These are phyloP conservation scores for Hyaloperonospora brassicae DNA, from an alignment of 352 stramenopile genomes.

Conservation along the genomic window DNA sequence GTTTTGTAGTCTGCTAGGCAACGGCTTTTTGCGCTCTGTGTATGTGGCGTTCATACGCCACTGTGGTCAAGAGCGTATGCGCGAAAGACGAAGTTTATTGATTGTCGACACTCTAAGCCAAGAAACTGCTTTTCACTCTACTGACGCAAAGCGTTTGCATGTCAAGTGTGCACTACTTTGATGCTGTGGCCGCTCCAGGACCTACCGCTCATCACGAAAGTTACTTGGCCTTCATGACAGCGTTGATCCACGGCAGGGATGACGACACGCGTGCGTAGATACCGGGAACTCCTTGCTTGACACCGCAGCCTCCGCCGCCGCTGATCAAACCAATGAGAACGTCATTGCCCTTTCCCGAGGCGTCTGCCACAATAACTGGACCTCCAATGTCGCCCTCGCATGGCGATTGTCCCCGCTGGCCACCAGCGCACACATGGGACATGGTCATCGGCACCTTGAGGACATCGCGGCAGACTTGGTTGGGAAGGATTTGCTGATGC, in stretches of 20 bases:
- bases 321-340: slow-evolving; percentile 38
- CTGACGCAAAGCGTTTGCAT: too few relatives aligned
- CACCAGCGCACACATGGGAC: slow-evolving; percentile 26
- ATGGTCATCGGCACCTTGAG: slow-evolving; percentile 14
- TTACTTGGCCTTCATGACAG: slow-evolving; percentile 4
- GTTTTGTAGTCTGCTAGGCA: too few relatives aligned
- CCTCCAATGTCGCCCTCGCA: slow-evolving; percentile 31
- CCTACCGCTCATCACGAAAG: too few relatives aligned
- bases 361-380: slow-evolving; percentile 22
- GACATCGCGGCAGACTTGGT: slow-evolving; percentile 12
- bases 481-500: slow-evolving; percentile 10
- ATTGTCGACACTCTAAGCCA: too few relatives aligned
- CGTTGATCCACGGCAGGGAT: slow-evolving; percentile 17
- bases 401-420: slow-evolving; percentile 17
- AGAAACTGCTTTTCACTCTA: too few relatives aligned
- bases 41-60: too few relatives aligned
- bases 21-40: too few relatives aligned
- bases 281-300: slow-evolving; percentile 8
- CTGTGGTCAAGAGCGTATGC: too few relatives aligned
- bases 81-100: too few relatives aligned
- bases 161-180: too few relatives aligned
- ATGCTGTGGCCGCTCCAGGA: too few relatives aligned
- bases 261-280: slow-evolving; percentile 24
- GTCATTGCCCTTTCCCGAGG: slow-evolving; percentile 22
- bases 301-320: slow-evolving; percentile 33